Evolutionary conservation across 805 yeast genomes (phyloP).

Genomic region (Zygosaccharomyces siamensis): DNA sequence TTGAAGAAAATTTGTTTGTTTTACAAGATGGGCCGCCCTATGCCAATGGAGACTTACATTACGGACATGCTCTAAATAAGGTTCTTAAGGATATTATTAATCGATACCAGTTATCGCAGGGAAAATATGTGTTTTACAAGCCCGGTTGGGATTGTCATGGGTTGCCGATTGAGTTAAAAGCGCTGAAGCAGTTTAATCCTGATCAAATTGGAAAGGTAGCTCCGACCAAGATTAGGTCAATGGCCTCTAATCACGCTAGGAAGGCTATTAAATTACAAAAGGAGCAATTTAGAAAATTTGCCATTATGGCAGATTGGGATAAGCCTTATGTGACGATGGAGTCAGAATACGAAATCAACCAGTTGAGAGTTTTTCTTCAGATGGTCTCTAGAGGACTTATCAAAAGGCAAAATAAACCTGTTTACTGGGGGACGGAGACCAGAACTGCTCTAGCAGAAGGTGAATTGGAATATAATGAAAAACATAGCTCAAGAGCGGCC

Average conservation of each 20-base stretch:
- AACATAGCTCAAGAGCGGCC: conserved; percentile 64
- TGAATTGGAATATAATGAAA: conserved; percentile 79
- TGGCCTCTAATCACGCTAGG: conserved; percentile 67
- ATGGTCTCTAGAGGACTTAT: conserved; percentile 64
- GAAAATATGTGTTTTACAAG: conserved; percentile 59
- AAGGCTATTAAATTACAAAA: conserved; percentile 61
- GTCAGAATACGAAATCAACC: conserved; percentile 66
- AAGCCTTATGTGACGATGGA: conserved; percentile 69
- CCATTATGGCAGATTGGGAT: conserved; percentile 79
- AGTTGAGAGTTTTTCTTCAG: conserved; percentile 61
- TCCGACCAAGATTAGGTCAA: conserved; percentile 51
- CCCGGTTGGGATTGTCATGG: conserved; percentile 99
- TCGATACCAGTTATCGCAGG: conserved; percentile 60
- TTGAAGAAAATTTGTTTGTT: conserved; percentile 46
- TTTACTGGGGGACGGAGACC: conserved; percentile 95
- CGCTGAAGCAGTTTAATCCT: conserved; percentile 46
- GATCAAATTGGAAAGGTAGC: conserved; percentile 35
- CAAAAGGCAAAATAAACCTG: conserved; percentile 86
- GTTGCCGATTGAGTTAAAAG: conserved; percentile 89
- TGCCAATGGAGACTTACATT: conserved; percentile 90
- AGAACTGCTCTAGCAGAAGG: conserved; percentile 95
- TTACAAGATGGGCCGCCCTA: conserved; percentile 98
- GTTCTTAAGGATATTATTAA: conserved; percentile 80
- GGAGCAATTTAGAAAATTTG: conserved; percentile 60
- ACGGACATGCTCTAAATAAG: conserved; percentile 91